Percentiles rank a stretch among this genome's conserved stretches.
Conservation (phyloP, 306 rosid species). For the Senna siamea region DNA sequence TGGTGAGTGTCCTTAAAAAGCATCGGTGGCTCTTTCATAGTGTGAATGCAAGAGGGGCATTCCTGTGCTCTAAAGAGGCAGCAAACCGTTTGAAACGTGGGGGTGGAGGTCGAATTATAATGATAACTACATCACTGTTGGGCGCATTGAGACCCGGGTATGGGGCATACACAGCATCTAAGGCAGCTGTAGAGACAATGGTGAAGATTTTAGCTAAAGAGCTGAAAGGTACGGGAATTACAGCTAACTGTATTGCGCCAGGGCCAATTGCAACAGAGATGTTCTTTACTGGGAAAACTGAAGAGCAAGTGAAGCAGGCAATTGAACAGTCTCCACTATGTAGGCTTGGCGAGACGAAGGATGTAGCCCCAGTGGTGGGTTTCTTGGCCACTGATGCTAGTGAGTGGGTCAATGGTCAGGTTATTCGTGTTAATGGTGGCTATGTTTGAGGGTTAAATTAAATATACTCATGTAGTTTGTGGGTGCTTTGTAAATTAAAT, state of each 20-base stretch:
- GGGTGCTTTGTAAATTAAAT: background rate
- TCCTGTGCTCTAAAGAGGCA: slow-evolving; percentile 56
- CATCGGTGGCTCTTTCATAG: background rate
- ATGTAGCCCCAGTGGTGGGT: slow-evolving; percentile 57
- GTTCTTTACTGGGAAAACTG: slow-evolving; percentile 46
- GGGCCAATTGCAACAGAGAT: slow-evolving; percentile 54
- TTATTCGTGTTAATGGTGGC: slow-evolving; percentile 61
- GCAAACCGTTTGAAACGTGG: slow-evolving; percentile 54
- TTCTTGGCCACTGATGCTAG: slow-evolving; percentile 55
- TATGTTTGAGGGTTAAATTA: slow-evolving; percentile 29
- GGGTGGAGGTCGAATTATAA: slow-evolving; percentile 59
- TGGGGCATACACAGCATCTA: slow-evolving; percentile 52
- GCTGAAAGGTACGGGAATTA: slow-evolving; percentile 51
- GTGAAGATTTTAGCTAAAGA: slow-evolving; percentile 54
- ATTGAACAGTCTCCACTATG: slow-evolving; percentile 41
- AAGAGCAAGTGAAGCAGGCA: slow-evolving; percentile 39
- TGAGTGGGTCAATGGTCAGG: slow-evolving; percentile 66
- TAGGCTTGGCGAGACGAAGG: slow-evolving; percentile 54
- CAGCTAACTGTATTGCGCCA: slow-evolving; percentile 61
- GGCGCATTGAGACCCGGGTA: slow-evolving; percentile 36
- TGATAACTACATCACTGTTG: slow-evolving; percentile 50
- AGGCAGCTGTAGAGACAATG: slow-evolving; percentile 68
- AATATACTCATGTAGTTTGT: background rate
- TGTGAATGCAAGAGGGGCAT: slow-evolving; percentile 58
- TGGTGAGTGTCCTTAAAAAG: background rate